Base-by-base conservation (phyloP, 495 filamentous ascomycete species). In the Podospora pseudopauciseta region DNA sequence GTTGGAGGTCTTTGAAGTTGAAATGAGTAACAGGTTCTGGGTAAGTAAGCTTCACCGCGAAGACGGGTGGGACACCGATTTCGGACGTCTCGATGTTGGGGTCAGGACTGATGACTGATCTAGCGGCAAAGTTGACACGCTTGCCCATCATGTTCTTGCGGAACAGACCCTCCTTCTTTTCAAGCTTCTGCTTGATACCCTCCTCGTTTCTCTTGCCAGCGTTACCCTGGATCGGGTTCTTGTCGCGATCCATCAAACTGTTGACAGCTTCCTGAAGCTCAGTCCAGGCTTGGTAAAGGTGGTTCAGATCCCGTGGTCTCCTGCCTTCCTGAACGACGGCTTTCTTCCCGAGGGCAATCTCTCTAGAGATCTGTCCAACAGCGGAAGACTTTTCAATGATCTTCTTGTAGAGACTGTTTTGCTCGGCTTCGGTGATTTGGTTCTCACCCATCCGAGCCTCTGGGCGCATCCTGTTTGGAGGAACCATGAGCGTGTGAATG, bases 101-200 rank as follows among this genome's bases (percentile, higher is more conserved):
- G 77, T 99, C 96, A 2, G 96, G 95, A 32, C 94, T 97, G 70
- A 99, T 99, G 72, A 99, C 96, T 84, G 90, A 95, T 76, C 96
- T 90, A 64, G 96, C 96, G 66, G 96, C 96, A 76, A 93, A 97
- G 79, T 99, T 98, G 78, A 99, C 96, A 81, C 96, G 91, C 82
- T 99, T 99, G 60, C 96, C 96, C 96, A 99, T 99, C 94, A 99
- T 98, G 81, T 99, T 96, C 85, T 94, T 98, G 72, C 96, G 85
- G 83, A 99, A 98, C 60, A 99, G 81, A 60, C 96, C 96, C 75
- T 99, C 96, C 79, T 99, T 99, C 85, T 98, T 98, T 80, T 99
- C 96, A 18, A 99, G 85, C 73, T 92, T 90, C 74, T 99, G 96
- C 80, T 98, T 99, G 78, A 99, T 96, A 67, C 96, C 96, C 54